Evolutionary conservation across 306 rosid genomes (phyloP).

Genomic region (Macrotyloma uniflorum): DNA sequence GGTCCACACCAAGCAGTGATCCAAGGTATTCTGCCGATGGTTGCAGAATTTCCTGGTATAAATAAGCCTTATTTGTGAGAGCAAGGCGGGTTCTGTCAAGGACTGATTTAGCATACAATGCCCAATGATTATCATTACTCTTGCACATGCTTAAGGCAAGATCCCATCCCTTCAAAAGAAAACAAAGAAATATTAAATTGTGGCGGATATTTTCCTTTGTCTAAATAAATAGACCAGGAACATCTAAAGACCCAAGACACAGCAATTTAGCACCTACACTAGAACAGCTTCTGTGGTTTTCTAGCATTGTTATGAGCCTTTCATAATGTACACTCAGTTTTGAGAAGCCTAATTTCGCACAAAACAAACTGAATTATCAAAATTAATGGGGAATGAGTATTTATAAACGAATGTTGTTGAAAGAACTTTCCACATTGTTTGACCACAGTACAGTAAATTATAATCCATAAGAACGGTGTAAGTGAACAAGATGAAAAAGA

Average conservation of each 20-base stretch:
- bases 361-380: neutral
- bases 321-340: constrained; percentile 17
- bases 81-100: constrained; percentile 98
- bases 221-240: constrained; percentile 8
- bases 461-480: neutral
- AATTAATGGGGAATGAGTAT: constrained; percentile 6
- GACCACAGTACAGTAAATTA: neutral
- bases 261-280: constrained; percentile 18
- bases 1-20: constrained; percentile 83
- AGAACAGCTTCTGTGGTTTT: constrained; percentile 14
- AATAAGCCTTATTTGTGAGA: constrained; percentile 85
- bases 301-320: constrained; percentile 23
- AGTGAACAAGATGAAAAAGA: constrained; percentile 2
- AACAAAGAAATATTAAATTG: constrained; percentile 34
- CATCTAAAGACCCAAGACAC: constrained; percentile 24
- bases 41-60: constrained; percentile 77
- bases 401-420: neutral
- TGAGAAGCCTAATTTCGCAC: constrained; percentile 3
- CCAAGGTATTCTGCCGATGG: constrained; percentile 98
- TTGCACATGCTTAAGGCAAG: constrained; percentile 68
- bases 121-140: constrained; percentile 72
- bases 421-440: constrained; percentile 8
- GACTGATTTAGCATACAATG: constrained; percentile 86
- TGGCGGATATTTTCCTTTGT: constrained; percentile 18
- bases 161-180: constrained; percentile 85